phyloP scores from a whole-genome alignment of 768 basidiomycete species.

The Phlegmacium glaucopus region DNA sequence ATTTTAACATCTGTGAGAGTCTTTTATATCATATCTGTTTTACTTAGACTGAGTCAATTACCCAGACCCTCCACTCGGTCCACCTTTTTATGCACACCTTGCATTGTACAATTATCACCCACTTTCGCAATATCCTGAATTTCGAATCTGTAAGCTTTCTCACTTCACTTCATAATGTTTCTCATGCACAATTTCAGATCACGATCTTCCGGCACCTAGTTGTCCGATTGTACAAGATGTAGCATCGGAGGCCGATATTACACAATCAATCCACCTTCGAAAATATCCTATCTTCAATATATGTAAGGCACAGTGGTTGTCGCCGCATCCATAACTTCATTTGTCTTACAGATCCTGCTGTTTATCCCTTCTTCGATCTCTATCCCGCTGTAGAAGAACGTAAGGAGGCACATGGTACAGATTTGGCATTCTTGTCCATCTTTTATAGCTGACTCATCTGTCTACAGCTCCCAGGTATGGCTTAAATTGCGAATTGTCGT shows the following conservation, averaged over 20 bases:
- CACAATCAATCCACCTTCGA: constrained; percentile 1
- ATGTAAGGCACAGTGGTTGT: constrained; percentile 1
- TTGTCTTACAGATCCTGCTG: constrained; percentile 5
- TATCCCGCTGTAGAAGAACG: constrained; percentile 2
- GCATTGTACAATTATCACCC: constrained; percentile 8
- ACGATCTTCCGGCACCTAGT: no score
- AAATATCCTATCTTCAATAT: constrained; percentile 12
- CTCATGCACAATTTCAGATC: no score
- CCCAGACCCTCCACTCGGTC: constrained; percentile 11
- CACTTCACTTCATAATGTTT: no score
- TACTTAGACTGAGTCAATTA: not conserved
- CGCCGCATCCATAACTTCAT: not conserved
- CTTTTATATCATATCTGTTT: not conserved
- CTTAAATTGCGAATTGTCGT: not conserved
- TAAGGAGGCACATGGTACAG: no score
- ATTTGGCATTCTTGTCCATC: not conserved
- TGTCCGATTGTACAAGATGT: no score
- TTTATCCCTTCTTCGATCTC: constrained; percentile 10
- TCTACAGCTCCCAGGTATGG: not conserved
- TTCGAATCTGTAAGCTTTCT: constrained; percentile 16
- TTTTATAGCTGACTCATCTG: not conserved
- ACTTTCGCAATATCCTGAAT: constrained; percentile 13
- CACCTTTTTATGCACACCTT: constrained; percentile 8
- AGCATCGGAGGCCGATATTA: not conserved
- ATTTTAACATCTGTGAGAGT: constrained; percentile 10